Evolutionary conservation across 805 yeast species (phyloP).

Genomic region (Saturnispora saitoi): DNA sequence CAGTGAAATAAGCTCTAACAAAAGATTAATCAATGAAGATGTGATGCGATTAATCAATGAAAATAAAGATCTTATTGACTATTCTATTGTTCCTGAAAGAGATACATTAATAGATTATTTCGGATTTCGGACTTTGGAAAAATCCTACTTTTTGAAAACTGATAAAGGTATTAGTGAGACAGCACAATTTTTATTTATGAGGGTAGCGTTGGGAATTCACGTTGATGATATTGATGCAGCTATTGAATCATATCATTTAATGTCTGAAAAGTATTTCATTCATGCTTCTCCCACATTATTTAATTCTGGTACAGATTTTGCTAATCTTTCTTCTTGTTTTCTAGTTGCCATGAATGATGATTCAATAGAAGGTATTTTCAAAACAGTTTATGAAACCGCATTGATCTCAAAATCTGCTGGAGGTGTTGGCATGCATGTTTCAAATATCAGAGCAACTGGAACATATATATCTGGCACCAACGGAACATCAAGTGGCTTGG

Average conservation of each 20-base stretch:
- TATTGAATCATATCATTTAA: constrained; percentile 74
- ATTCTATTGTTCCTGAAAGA: constrained; percentile 60
- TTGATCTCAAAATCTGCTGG: constrained; percentile 92
- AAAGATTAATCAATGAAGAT: constrained; percentile 1
- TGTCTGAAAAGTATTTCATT: constrained; percentile 81
- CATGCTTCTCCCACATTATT: constrained; percentile 95
- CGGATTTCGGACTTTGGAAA: constrained; percentile 87
- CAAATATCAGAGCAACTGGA: constrained; percentile 80
- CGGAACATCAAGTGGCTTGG: constrained; percentile 85
- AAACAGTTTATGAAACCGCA: constrained; percentile 81
- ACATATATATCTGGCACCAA: constrained; percentile 85
- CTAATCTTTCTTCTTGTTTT: constrained; percentile 88
- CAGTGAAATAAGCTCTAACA: constrained; percentile 30
- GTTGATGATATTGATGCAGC: constrained; percentile 56
- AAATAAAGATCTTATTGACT: constrained; percentile 53
- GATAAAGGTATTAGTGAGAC: constrained; percentile 72
- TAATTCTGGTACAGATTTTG: constrained; percentile 83
- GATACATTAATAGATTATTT: constrained; percentile 76
- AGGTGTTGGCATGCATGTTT: constrained; percentile 87
- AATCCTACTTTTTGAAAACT: constrained; percentile 68
- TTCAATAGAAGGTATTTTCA: constrained; percentile 91
- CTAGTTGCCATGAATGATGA: constrained; percentile 86
- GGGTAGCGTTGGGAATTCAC: constrained; percentile 91
- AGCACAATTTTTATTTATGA: constrained; percentile 83
- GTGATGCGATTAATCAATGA: constrained; percentile 48